A percentile compares a stretch with the other conserved stretches of the same genome.
Evolutionary conservation across 176 grass and related monocot genomes (phyloP).

Genomic region (Alloteropsis semialata): DNA sequence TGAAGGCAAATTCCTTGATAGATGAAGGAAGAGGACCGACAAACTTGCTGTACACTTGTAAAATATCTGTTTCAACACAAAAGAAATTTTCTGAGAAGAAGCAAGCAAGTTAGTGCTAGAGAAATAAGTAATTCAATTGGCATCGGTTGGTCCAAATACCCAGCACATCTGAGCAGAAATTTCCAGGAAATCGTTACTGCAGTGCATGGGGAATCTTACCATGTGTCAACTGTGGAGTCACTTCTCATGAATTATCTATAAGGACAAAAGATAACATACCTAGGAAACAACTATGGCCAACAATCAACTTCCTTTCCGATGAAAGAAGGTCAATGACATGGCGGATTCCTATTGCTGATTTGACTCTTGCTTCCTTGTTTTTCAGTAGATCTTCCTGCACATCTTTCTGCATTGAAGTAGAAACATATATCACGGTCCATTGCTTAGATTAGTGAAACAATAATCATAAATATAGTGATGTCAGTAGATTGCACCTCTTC

Average conservation of each 20-base stretch:
- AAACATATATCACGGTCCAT: neutral
- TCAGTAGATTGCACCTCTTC: neutral
- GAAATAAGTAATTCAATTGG: neutral
- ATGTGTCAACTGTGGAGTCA: neutral
- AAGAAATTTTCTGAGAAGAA: slow-evolving; percentile 29
- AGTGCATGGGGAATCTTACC: neutral
- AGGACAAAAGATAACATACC: slow-evolving; percentile 41
- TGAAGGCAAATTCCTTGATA: slow-evolving; percentile 56
- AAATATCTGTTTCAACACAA: slow-evolving; percentile 73
- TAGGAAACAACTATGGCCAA: slow-evolving; percentile 93
- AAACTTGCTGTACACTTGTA: slow-evolving; percentile 85
- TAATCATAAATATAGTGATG: slow-evolving; percentile 9
- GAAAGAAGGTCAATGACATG: slow-evolving; percentile 95
- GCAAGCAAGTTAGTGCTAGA: neutral
- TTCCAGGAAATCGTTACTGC: neutral
- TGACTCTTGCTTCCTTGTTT: slow-evolving; percentile 52
- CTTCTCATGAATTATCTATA: neutral
- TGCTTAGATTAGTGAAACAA: slow-evolving; percentile 12
- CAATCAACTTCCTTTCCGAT: slow-evolving; percentile 77
- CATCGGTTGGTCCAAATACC: neutral
- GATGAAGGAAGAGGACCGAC: slow-evolving; percentile 83
- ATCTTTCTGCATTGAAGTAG: slow-evolving; percentile 56
- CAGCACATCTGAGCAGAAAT: neutral
- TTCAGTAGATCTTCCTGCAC: slow-evolving; percentile 66
- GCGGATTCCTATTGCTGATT: slow-evolving; percentile 75